phyloP scores from a whole-genome alignment of 768 basidiomycete species.

The Rubroboletus pulcherrimus region DNA sequence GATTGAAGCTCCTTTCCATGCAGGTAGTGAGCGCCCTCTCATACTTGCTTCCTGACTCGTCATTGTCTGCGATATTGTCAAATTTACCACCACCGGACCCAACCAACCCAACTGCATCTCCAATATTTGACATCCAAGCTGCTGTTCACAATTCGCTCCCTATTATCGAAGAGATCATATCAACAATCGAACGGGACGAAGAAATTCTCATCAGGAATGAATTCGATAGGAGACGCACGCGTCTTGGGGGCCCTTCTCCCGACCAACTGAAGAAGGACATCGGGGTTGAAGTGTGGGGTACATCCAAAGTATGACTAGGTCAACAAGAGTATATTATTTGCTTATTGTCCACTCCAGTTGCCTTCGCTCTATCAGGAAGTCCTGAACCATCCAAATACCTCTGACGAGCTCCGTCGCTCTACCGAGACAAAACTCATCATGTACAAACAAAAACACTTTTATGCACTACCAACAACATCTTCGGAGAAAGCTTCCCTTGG shows the following conservation, averaged over 20 bases:
- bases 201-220: slow-evolving; percentile 55
- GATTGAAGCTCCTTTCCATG: not conserved
- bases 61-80: slow-evolving; percentile 57
- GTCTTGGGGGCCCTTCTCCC: slow-evolving; percentile 64
- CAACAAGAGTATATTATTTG: not conserved
- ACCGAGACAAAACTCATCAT: slow-evolving; percentile 75
- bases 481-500: slow-evolving; percentile 45
- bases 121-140: slow-evolving; percentile 53
- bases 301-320: slow-evolving; percentile 49
- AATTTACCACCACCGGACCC: slow-evolving; percentile 69
- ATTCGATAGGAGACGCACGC: slow-evolving; percentile 70
- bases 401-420: slow-evolving; percentile 72
- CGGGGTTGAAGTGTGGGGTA: slow-evolving; percentile 56
- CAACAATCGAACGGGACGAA: slow-evolving; percentile 63
- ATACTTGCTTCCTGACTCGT: slow-evolving; percentile 72
- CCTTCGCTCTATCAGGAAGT: slow-evolving; percentile 73
- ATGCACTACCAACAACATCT: slow-evolving; percentile 48
- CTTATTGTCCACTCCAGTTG: slow-evolving; percentile 43
- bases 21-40: slow-evolving; percentile 67
- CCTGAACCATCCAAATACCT: slow-evolving; percentile 74
- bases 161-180: slow-evolving; percentile 67
- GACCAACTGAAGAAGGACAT: slow-evolving; percentile 62
- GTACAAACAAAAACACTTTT: slow-evolving; percentile 59
- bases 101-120: slow-evolving; percentile 66
- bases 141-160: slow-evolving; percentile 70